Evolutionary conservation across 257 asterid genomes (phyloP).

Genomic region (Haberlea rhodopensis): DNA sequence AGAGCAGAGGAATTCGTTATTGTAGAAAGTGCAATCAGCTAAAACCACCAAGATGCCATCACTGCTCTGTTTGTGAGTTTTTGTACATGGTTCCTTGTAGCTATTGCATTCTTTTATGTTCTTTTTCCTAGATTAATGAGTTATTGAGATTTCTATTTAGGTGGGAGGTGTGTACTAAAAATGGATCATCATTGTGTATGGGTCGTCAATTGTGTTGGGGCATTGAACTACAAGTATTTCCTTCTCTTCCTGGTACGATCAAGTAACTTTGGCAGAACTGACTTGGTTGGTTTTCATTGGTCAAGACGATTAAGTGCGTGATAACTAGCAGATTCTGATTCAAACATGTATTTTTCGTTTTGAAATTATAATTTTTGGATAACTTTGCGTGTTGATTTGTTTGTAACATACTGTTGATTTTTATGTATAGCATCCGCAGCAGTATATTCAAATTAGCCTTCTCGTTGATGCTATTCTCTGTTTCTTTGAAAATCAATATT

Average conservation of each 20-base stretch:
- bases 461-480: not conserved
- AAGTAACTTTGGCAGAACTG: not conserved
- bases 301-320: slow-evolving; percentile 11
- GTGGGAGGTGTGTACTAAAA: slow-evolving; percentile 67
- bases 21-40: slow-evolving; percentile 65
- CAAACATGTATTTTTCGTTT: not conserved
- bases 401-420: not conserved
- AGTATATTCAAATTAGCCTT: not conserved
- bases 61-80: slow-evolving; percentile 71
- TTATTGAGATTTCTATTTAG: slow-evolving; percentile 31
- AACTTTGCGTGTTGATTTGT: not conserved
- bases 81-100: slow-evolving; percentile 13
- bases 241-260: slow-evolving; percentile 63
- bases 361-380: not conserved
- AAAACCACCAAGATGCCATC: slow-evolving; percentile 69
- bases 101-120: slow-evolving; percentile 7
- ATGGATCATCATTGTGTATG: slow-evolving; percentile 80
- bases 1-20: slow-evolving; percentile 40
- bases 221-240: slow-evolving; percentile 64
- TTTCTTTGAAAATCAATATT: not conserved
- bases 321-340: not conserved
- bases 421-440: not conserved
- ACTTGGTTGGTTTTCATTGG: slow-evolving; percentile 6
- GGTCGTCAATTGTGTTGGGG: slow-evolving; percentile 76
- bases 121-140: slow-evolving; percentile 22